Conservation (phyloP, 768 basidiomycete species). For the Lyophyllum decastes region DNA sequence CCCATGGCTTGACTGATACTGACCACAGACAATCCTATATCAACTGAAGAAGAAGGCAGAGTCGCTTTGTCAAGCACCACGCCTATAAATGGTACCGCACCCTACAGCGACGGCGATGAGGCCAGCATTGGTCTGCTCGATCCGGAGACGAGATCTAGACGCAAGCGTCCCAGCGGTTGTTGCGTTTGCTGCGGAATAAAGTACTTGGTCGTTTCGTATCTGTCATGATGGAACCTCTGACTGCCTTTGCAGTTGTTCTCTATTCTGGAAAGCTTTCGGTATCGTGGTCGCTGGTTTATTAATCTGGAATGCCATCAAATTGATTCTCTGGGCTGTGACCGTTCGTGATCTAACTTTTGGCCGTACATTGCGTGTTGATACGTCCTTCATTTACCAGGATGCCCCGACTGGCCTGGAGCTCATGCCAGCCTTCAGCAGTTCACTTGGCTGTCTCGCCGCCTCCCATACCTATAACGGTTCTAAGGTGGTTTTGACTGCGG, state of each 20-base stretch:
- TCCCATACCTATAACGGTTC: slow-evolving; percentile 46
- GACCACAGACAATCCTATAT: slow-evolving; percentile 40
- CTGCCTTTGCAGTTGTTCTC: slow-evolving; percentile 38
- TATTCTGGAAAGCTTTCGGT: slow-evolving; percentile 57
- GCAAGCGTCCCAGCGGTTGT: slow-evolving; percentile 38
- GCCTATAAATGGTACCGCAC: neutral
- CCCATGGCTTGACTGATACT: neutral
- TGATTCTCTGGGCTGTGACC: slow-evolving; percentile 48
- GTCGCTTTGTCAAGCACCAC: slow-evolving; percentile 27
- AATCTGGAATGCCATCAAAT: slow-evolving; percentile 42
- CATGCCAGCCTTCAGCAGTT: slow-evolving; percentile 57
- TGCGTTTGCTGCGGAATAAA: slow-evolving; percentile 48
- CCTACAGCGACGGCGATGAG: slow-evolving; percentile 26
- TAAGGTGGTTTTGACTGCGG: slow-evolving; percentile 36
- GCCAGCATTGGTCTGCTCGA: slow-evolving; percentile 33
- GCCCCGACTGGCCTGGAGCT: slow-evolving; percentile 51
- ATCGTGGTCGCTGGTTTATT: slow-evolving; percentile 44
- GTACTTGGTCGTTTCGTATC: neutral
- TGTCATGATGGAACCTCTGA: neutral
- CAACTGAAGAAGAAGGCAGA: slow-evolving; percentile 43
- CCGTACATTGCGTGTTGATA: neutral
- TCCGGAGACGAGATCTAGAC: slow-evolving; percentile 26
- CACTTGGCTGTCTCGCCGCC: slow-evolving; percentile 49
- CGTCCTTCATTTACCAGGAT: slow-evolving; percentile 31
- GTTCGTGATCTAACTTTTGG: slow-evolving; percentile 28